Base-by-base conservation (phyloP, 495 filamentous ascomycete genomes). In the Penicillium taxi region DNA sequence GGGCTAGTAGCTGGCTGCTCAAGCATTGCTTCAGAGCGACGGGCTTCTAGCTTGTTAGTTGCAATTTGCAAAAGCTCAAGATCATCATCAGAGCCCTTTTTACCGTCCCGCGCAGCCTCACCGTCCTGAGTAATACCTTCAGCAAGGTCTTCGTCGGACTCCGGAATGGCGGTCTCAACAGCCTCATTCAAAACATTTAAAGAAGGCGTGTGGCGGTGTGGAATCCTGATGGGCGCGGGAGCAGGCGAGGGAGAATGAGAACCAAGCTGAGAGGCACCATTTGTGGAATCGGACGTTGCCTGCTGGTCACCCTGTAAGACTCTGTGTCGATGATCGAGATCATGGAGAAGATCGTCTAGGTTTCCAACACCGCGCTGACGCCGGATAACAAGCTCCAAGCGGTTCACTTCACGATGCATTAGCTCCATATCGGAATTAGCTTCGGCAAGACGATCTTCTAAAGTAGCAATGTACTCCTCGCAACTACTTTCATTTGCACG, bases 381-480 rank as follows among this genome's bases (percentile, higher is more conserved):
- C 52, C 96, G 90, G 32, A 99, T 75, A 15, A 96, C 87, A 61
- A 95, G 85, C 57, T 96, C 90, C 22, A 99, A 68, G 24, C 90
- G 78, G 56, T 93, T 81, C 48, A 99, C 84, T 55, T 99, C 91
- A 17, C 88, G 82, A 61, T 95, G 86, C 89, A 96, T 94, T 38
- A 94, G 57, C 52, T 96, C 91, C 52, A 86, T 80, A 51, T 99
- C 93, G 53, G 96, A 90, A 49, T 99, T 91, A 4, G 87, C 77
- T 60, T 99, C 91, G 1, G 93, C 93, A 11, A 99, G 75, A 12
- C 91, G 81, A 58, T 96, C 91, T 59, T 99, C 91, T 22, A 99
- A 68, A 2, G 90, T 96, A 3, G 91, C 89, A 31, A 99, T 96
- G 53, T 99, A 99, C 36, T 96, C 90, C 52, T 99, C 91, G 47